Evolutionary conservation across 1,139 yeast genomes (phyloP).

Genomic region (Pichia terricola): DNA sequence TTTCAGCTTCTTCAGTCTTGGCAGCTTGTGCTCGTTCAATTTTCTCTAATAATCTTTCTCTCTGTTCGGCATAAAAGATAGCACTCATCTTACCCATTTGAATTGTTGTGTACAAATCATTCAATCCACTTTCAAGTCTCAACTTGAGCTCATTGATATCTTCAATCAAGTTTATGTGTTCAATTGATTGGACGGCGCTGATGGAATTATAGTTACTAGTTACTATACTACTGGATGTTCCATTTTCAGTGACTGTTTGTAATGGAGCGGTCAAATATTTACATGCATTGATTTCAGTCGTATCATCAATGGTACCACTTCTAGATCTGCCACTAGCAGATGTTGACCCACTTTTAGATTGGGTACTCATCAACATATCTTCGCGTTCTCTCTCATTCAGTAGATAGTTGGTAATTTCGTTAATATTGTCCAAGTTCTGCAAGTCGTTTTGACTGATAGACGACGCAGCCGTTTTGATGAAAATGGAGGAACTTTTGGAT

Average conservation of each 20-base stretch:
- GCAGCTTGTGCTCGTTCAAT: slow-evolving; percentile 19
- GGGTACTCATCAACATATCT: slow-evolving; percentile 14
- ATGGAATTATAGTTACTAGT: slow-evolving; percentile 2
- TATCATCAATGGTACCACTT: slow-evolving; percentile 27
- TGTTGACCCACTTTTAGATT: slow-evolving; percentile 13
- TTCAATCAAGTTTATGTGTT: slow-evolving; percentile 17
- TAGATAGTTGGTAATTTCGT: slow-evolving; percentile 19
- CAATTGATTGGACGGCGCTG: neutral
- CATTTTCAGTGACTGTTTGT: neutral
- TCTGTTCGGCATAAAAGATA: slow-evolving; percentile 21
- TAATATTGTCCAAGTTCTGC: slow-evolving; percentile 21
- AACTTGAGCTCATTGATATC: slow-evolving; percentile 42
- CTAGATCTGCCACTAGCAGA: slow-evolving; percentile 18
- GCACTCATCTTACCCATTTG: neutral
- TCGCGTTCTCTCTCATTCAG: slow-evolving; percentile 19
- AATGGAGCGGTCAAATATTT: neutral
- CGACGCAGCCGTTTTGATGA: slow-evolving; percentile 30
- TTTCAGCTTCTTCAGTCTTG: slow-evolving; percentile 22
- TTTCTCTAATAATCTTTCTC: slow-evolving; percentile 39
- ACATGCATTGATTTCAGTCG: neutral
- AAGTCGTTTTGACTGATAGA: slow-evolving; percentile 7
- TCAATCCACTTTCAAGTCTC: slow-evolving; percentile 39
- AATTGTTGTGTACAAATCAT: slow-evolving; percentile 30
- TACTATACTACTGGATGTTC: neutral
- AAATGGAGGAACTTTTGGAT: slow-evolving; percentile 36